Base-by-base conservation (phyloP, 1,139 yeast species). In the Hyphopichia fennica region DNA sequence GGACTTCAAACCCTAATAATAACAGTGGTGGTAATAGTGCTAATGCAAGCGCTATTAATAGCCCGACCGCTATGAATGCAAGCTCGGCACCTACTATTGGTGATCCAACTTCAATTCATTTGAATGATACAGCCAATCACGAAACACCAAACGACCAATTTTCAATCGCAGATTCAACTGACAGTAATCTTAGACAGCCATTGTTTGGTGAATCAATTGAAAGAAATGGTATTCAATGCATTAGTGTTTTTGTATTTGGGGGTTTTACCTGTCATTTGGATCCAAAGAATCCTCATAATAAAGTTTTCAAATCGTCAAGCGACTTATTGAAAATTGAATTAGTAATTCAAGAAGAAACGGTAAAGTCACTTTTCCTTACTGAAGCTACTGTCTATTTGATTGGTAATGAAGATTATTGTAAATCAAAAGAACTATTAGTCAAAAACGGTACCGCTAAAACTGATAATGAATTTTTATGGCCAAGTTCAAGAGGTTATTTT, bases 401-500 rank as follows among this genome's bases (percentile, higher is more conserved):
- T 16, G 44, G 48, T 16, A 35, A 37, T 35, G 29, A 37, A 11
- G 35, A 33, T 2, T 13, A 6, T 17, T 28, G 35, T 22, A 30
- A 29, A 19, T n/a, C 34, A 5, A 30, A n/a, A 30, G 39, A 29
- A 11, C 19, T 33, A 22, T 4, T 25, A 6, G 13, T 11, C 10
- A 45, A 42, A 14, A 57, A 52, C 19, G 56, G 50, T 13, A 35
- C 39, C 9, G 36, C 27, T 3, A 11, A 4, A 17, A 16, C 18
- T 22, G 40, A 27, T 14, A 38, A n/a, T 35, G 32, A 35, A 38
- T 48, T 34, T 8, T 47, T 42, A 3, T 59, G 72, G 65, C 78
- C 78, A 0, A 44, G 58, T 10, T 67, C 75, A 7, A 49, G 79
- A 52, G 79, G 78, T 0, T 72, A 54, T 50, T 71, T 67, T 52